Conservation (phyloP, 2,329 filamentous ascomycete species). For the Mollisia scopiformis region DNA sequence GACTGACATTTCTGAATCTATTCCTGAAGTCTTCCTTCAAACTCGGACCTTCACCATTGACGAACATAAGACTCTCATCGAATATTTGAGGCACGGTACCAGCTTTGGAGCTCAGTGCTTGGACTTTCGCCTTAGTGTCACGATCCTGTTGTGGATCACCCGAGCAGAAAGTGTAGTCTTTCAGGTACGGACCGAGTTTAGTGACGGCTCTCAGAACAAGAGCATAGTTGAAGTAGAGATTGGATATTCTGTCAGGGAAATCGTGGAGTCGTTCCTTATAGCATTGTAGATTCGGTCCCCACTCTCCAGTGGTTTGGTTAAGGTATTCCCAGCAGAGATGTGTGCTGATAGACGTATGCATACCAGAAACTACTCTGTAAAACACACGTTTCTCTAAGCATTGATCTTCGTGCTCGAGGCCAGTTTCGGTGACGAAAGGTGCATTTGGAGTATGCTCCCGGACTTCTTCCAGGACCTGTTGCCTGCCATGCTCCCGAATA, state of each 20-base stretch:
- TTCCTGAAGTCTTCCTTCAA: constrained; percentile 98
- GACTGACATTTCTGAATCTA: constrained; percentile 94
- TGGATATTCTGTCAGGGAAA: constrained; percentile 89
- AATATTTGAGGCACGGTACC: constrained; percentile 80
- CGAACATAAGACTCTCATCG: constrained; percentile 95
- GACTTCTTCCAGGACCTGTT: constrained; percentile 63
- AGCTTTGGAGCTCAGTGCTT: constrained; percentile 73
- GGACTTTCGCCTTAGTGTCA: constrained; percentile 79
- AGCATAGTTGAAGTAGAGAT: constrained; percentile 99
- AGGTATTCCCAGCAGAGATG: constrained; percentile 96
- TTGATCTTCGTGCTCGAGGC: constrained; percentile 82
- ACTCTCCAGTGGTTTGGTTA: constrained; percentile 91
- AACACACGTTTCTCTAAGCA: constrained; percentile 99
- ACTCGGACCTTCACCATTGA: constrained; percentile 71
- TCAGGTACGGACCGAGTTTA: constrained; percentile 83
- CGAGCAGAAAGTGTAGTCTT: constrained; percentile 86
- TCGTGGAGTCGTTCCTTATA: constrained; percentile 85
- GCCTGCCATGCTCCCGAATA: constrained; percentile 59
- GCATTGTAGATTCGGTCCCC: constrained; percentile 88
- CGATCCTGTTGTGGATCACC: constrained; percentile 80
- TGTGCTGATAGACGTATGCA: constrained; percentile 97
- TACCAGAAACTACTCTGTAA: constrained; percentile 90
- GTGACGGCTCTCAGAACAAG: constrained; percentile 89
- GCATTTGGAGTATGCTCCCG: constrained; percentile 56
- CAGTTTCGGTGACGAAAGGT: constrained; percentile 63